Base-by-base conservation (phyloP, 306 rosid species). In the Rosa rugosa region DNA sequence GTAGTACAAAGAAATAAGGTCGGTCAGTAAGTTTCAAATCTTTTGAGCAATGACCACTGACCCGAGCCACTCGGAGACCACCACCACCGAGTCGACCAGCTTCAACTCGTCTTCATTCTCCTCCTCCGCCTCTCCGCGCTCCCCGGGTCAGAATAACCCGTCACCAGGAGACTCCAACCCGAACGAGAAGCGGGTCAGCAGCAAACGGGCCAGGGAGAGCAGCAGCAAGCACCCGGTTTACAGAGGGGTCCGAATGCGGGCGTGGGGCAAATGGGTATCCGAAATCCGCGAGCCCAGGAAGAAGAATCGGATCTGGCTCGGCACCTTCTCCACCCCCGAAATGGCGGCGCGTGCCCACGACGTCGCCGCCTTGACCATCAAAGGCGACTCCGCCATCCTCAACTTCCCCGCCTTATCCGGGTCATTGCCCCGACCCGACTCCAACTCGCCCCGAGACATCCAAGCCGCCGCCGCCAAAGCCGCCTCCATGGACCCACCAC, bases 291-390 rank as follows among this genome's bases (percentile, higher is more conserved):
- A 95, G 74, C 99, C 99, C 4, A 67, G 96, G 50, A 95, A 95
- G 83, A 95, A 95, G 76, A 95, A 85, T 73, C 89, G 99, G 88
- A 95, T 95, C 91, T 95, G 99, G 99, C 91, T 95, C 0, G 99
- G 99, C 0, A 95, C 99, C 4, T 95, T 88, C 82, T 88, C 94
- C 13, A 91, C 98, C 0, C 86, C 99, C 0, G 98, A 95, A 84
- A 95, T 95, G 99, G 99, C 99, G 5, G 99, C 99, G 47, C 96
- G 99, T 82, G 99, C 99, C 1, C 99, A 95, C 66, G 99, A 95
- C 89, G 98, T 89, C 27, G 99, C 99, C 0, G 98, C 96, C 0
- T 63, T 95, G 1, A 82, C 88, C 16, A 93, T 95, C 36, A 95
- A 95, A 36, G 99, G 99, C 46, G 74, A 80, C 71, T 86, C 99